phyloP scores from a whole-genome alignment of 164 flowering plant genomes.

The Kalanchoe fedtschenkoi region DNA sequence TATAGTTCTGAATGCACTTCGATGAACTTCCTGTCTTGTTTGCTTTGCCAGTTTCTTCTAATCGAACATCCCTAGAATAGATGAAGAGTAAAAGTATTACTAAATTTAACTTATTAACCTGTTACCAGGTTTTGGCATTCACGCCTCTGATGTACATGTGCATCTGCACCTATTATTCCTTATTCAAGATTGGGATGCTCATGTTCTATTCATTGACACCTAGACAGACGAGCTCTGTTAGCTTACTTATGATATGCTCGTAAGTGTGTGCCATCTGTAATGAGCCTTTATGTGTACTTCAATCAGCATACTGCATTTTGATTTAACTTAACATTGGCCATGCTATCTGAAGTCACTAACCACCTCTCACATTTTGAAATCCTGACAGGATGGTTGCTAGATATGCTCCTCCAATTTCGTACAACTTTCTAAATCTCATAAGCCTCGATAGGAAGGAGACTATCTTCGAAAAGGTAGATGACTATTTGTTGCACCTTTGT shows the following conservation, averaged over 20 bases:
- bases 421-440: slow-evolving; percentile 92
- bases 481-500: not conserved
- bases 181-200: slow-evolving; percentile 89
- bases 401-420: slow-evolving; percentile 96
- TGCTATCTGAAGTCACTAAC: not conserved
- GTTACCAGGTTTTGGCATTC: slow-evolving; percentile 60
- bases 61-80: not conserved
- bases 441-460: slow-evolving; percentile 44
- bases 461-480: slow-evolving; percentile 67
- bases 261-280: slow-evolving; percentile 33
- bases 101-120: slow-evolving; percentile 4
- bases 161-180: slow-evolving; percentile 90
- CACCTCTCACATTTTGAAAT: slow-evolving; percentile 1
- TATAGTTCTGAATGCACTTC: not conserved
- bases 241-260: slow-evolving; percentile 99
- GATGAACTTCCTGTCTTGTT: too few relatives aligned
- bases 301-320: not conserved
- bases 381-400: slow-evolving; percentile 88
- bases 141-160: slow-evolving; percentile 97
- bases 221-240: slow-evolving; percentile 88
- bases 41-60: not conserved
- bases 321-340: not conserved
- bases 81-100: not conserved
- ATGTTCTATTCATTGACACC: slow-evolving; percentile 97
- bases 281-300: too few relatives aligned